Evolutionary conservation across 106 monocot species (phyloP).

Genomic region (Dioscorea dumetorum): DNA sequence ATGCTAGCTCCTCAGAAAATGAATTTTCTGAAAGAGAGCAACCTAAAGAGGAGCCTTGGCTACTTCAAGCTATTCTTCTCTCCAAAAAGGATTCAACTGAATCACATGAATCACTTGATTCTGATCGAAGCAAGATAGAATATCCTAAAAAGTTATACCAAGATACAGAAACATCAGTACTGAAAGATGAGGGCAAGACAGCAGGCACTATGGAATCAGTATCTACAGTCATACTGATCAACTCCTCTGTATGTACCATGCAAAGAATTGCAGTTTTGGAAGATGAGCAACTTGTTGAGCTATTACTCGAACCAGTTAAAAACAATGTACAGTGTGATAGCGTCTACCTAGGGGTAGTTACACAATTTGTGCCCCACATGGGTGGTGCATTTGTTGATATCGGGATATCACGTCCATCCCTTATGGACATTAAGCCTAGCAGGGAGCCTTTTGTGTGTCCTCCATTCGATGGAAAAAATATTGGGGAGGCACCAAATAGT

Average conservation of each 20-base stretch:
- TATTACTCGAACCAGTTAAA: constrained; percentile 85
- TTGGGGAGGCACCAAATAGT: constrained; percentile 19
- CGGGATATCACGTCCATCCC: constrained; percentile 70
- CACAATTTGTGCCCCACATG: constrained; percentile 88
- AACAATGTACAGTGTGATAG: constrained; percentile 94
- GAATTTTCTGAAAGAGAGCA: constrained; percentile 46
- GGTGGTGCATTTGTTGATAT: constrained; percentile 97
- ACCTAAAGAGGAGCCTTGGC: constrained; percentile 85
- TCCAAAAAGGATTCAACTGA: constrained; percentile 13
- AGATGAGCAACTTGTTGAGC: constrained; percentile 81
- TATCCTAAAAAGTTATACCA: constrained; percentile 12
- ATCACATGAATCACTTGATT: constrained; percentile 15
- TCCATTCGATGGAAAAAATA: constrained; percentile 26
- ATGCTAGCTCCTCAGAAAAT: constrained; percentile 16
- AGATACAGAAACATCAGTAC: constrained; percentile 17
- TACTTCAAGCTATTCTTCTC: constrained; percentile 36
- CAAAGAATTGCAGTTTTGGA: constrained; percentile 96
- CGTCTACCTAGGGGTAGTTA: constrained; percentile 85
- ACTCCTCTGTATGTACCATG: constrained; percentile 88
- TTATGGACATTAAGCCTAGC: constrained; percentile 69
- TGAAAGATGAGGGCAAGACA: constrained; percentile 23
- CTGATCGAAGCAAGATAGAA: constrained; percentile 23
- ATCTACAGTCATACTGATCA: constrained; percentile 70
- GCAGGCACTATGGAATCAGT: constrained; percentile 31
- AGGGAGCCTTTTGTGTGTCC: constrained; percentile 85